phyloP scores from a whole-genome alignment of 345 rosid species.

The Eucalyptus marginata region DNA sequence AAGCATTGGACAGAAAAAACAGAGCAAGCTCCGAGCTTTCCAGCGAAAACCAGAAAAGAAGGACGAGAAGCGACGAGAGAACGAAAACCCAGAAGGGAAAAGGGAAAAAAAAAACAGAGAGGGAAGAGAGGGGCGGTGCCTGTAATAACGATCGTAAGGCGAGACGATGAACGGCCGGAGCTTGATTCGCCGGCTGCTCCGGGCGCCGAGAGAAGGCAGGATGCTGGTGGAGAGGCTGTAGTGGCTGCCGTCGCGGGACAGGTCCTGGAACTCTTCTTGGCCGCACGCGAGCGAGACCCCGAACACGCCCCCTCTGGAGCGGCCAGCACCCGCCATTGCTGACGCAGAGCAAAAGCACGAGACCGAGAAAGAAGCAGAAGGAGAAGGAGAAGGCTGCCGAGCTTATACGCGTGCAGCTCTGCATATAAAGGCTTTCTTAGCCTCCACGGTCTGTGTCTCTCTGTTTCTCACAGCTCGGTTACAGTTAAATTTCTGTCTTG shows the following conservation, averaged over 20 bases:
- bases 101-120: neutral
- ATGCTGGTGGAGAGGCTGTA: conserved; percentile 80
- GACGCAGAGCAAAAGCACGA: neutral
- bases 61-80: neutral
- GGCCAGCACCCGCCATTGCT: neutral
- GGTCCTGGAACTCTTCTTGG: conserved; percentile 58
- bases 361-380: neutral
- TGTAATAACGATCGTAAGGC: conserved; percentile 81
- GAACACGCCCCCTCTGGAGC: conserved; percentile 10
- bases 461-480: neutral
- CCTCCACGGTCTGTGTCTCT: neutral
- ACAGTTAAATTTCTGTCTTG: neutral
- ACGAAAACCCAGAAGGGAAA: neutral
- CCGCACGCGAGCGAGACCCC: conserved; percentile 27
- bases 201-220: conserved; percentile 86
- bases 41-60: neutral
- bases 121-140: conserved; percentile 13
- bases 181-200: conserved; percentile 68
- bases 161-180: conserved; percentile 51
- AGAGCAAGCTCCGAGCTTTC: neutral
- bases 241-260: conserved; percentile 77
- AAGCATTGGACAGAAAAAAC: neutral
- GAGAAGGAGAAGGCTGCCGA: neutral
- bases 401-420: neutral
- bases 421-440: neutral